Evolutionary conservation across 331 rosid species (phyloP).

Genomic region (Rhamnella rubrinervis): DNA sequence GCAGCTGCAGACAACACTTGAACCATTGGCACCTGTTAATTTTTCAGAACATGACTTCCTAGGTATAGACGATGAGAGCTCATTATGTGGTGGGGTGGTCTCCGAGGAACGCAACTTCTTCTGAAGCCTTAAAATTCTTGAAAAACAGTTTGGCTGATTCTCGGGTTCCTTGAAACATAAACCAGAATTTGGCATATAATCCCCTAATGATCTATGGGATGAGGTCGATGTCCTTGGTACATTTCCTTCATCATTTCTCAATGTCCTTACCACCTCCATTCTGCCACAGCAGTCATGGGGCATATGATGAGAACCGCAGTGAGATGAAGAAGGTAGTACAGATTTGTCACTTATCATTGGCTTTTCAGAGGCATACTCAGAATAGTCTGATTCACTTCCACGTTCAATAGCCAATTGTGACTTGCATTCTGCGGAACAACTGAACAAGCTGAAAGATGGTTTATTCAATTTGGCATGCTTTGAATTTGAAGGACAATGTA

Average conservation of each 20-base stretch:
- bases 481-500: slow-evolving; percentile 41
- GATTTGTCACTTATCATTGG: slow-evolving; percentile 46
- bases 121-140: slow-evolving; percentile 43
- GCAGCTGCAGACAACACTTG: slow-evolving; percentile 28
- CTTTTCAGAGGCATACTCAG: slow-evolving; percentile 43
- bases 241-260: slow-evolving; percentile 63
- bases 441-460: slow-evolving; percentile 58
- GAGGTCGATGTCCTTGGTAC: slow-evolving; percentile 50
- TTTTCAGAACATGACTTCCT: slow-evolving; percentile 41
- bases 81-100: slow-evolving; percentile 35
- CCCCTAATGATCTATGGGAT: slow-evolving; percentile 32
- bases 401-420: slow-evolving; percentile 39
- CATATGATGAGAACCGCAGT: slow-evolving; percentile 34
- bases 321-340: slow-evolving; percentile 34
- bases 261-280: slow-evolving; percentile 43
- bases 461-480: slow-evolving; percentile 45
- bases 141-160: slow-evolving; percentile 53
- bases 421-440: slow-evolving; percentile 59
- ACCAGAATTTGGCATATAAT: slow-evolving; percentile 39
- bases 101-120: slow-evolving; percentile 38
- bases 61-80: slow-evolving; percentile 34
- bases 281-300: slow-evolving; percentile 35
- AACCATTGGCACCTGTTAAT: slow-evolving; percentile 29
- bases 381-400: slow-evolving; percentile 46
- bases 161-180: slow-evolving; percentile 37